Conservation (phyloP, 345 rosid genomes). For the Ceriops zippeliana region DNA sequence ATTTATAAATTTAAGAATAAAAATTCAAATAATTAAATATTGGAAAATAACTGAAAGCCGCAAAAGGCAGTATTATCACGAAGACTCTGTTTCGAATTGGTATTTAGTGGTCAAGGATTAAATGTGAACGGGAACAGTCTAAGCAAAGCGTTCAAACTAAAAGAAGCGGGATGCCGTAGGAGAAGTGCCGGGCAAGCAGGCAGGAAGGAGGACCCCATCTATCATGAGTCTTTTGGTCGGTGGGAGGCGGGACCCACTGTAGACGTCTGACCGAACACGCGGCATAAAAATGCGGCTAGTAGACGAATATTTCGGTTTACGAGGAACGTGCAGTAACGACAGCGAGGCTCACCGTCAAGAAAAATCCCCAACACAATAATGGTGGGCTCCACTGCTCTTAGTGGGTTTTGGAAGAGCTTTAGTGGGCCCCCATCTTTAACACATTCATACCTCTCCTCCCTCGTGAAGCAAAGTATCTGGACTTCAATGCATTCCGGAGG, state of each 20-base stretch:
- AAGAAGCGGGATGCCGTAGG: conserved; percentile 1
- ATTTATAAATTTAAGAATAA: too few species aligned
- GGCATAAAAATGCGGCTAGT: conserved; percentile 36
- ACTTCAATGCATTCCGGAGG: too few species aligned
- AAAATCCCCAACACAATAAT: too few species aligned
- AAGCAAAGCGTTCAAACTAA: neutral
- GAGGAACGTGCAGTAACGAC: conserved; percentile 36
- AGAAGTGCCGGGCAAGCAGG: neutral
- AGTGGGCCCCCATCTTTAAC: neutral
- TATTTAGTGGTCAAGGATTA: too few species aligned
- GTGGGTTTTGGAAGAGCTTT: neutral
- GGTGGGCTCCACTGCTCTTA: neutral
- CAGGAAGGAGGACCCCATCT: neutral
- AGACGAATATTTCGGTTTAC: conserved; percentile 50
- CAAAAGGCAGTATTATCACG: too few species aligned
- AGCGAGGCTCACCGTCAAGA: too few species aligned
- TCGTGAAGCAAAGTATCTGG: neutral
- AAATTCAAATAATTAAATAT: too few species aligned
- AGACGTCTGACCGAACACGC: conserved; percentile 31
- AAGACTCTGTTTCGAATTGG: too few species aligned
- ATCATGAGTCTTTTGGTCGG: conserved; percentile 32
- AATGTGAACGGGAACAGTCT: too few species aligned
- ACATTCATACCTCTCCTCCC: neutral
- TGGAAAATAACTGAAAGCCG: too few species aligned
- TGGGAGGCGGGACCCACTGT: conserved; percentile 25